Base-by-base conservation (phyloP, 805 yeast genomes). In the Maudiozyma barnettii region DNA sequence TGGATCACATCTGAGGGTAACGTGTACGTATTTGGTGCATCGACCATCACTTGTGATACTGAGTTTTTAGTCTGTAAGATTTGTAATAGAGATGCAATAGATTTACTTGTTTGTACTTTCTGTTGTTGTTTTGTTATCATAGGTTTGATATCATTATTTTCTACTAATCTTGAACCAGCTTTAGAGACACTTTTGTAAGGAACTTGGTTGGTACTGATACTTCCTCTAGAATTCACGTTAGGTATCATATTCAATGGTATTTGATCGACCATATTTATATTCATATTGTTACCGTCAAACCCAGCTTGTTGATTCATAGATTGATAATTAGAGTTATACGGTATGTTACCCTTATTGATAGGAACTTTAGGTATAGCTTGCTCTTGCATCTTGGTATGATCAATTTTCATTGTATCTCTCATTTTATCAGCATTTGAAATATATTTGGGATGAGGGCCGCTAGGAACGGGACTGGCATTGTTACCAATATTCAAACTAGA, bases 11-110 rank as follows among this genome's bases (percentile, higher is more conserved):
- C 48, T 8, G 56, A 39, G 5, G 68, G 64, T 19, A 63, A 41
- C 7, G 60, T 52, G 43, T 49, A 64, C 4, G 63, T 55, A 10
- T 56, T 51, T 2, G 67, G 65, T 3, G 63, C 43, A 45, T 63
- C 62, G 5, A 61, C 47, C 2, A 60, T 41, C 6, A 64, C 52
- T 14, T 55, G 56, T 3, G 62, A 49, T 14, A 42, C n/a, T 13
- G 16, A 14, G 19, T 18, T 39, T 31, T 39, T 46, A 7, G 45
- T 39, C 30, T 41, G 45, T 22, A 46, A 16, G 14, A 31, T 39
- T 18, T 39, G 39, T 26, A 46, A 20, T 14, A 46, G 14, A 5
- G 41, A 16, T 4, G 44, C 30, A 22, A 45, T 41, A 2, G 45
- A 23, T 14, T 39, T 14, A 16, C 16, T 43, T 4, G 35, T n/a